Percentiles rank a stretch among this genome's conserved stretches.
These are phyloP conservation scores for Gymnopilus junonius DNA, from an alignment of 768 basidiomycete species.

Conservation along the genomic window DNA sequence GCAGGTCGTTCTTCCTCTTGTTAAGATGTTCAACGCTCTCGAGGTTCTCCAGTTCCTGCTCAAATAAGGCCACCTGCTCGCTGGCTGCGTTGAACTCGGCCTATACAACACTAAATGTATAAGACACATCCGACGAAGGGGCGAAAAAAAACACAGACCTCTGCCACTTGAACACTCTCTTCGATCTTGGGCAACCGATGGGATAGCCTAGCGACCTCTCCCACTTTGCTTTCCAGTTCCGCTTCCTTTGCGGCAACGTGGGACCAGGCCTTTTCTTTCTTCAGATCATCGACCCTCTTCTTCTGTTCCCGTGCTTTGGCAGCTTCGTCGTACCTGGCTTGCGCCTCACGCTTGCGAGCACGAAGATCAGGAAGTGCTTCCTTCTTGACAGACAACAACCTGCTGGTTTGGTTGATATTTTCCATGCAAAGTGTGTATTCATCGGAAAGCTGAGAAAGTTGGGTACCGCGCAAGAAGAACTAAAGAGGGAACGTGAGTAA, in stretches of 20 bases:
- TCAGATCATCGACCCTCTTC: conserved; percentile 67
- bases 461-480: conserved; percentile 96
- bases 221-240: conserved; percentile 47
- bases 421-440: conserved; percentile 82
- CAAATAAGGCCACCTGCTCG: conserved; percentile 33
- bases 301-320: conserved; percentile 73
- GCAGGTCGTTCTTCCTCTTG: conserved; percentile 48
- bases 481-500: conserved; percentile 31
- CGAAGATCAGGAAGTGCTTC: conserved; percentile 81
- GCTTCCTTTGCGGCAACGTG: conserved; percentile 74
- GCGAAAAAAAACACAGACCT: conserved; percentile 29
- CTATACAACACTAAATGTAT: conserved; percentile 21
- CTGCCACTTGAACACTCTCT: conserved; percentile 33
- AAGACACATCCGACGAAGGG: not conserved
- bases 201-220: conserved; percentile 38
- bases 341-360: conserved; percentile 58
- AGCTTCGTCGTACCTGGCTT: conserved; percentile 70
- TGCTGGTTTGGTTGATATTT: conserved; percentile 72
- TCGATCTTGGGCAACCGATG: conserved; percentile 43
- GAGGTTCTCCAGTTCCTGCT: conserved; percentile 32
- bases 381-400: conserved; percentile 69
- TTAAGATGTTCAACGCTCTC: conserved; percentile 38
- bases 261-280: conserved; percentile 88
- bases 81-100: conserved; percentile 33
- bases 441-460: conserved; percentile 83